phyloP scores from a whole-genome alignment of 441 rosid species.

The Brassica hybrid region DNA sequence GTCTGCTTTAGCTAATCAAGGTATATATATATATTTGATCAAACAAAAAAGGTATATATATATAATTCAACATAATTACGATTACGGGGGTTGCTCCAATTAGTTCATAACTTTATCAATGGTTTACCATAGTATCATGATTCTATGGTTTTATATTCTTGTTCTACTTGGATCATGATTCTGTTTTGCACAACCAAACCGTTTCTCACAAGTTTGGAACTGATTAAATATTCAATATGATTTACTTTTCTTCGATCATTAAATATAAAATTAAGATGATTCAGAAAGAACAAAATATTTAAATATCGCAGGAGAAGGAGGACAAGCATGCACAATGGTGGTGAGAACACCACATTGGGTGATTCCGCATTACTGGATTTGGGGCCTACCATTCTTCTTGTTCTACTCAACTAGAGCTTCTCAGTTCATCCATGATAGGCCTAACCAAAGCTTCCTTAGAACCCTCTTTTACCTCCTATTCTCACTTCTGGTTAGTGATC shows the following conservation, averaged over 20 bases:
- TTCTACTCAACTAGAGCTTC: slow-evolving; percentile 89
- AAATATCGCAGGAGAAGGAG: slow-evolving; percentile 53
- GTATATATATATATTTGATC: slow-evolving; percentile 39
- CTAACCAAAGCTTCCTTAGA: slow-evolving; percentile 63
- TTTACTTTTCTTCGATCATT: background rate
- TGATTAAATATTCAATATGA: background rate
- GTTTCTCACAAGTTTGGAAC: slow-evolving; percentile 14
- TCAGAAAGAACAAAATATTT: background rate
- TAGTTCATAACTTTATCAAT: background rate
- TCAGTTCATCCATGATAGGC: slow-evolving; percentile 77
- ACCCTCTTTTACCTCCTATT: slow-evolving; percentile 58
- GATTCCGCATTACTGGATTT: slow-evolving; percentile 80
- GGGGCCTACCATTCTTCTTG: slow-evolving; percentile 89
- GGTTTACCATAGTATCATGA: background rate
- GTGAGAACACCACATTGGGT: slow-evolving; percentile 92
- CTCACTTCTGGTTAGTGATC: slow-evolving; percentile 65
- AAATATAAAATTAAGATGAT: background rate
- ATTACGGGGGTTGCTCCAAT: background rate
- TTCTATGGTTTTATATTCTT: background rate
- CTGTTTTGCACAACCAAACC: slow-evolving; percentile 4
- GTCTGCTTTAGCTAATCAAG: slow-evolving; percentile 85
- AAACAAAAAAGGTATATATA: no score
- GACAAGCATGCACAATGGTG: slow-evolving; percentile 79
- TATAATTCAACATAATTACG: background rate
- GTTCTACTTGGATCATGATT: slow-evolving; percentile 23